phyloP scores from a whole-genome alignment of 2,329 filamentous ascomycete genomes.

The Pseudocercospora musae region DNA sequence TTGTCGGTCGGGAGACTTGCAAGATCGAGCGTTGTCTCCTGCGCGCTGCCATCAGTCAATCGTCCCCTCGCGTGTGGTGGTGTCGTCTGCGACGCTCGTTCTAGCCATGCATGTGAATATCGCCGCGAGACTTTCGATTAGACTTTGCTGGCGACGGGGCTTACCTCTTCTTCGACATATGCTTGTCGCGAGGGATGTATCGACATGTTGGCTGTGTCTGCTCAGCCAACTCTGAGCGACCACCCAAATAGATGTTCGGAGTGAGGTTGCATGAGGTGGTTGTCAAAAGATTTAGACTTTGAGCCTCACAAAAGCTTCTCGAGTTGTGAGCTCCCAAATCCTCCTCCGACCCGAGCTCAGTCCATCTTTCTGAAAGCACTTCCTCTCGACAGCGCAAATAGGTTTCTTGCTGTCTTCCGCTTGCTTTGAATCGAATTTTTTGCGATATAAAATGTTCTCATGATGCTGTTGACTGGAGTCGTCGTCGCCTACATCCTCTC shows the following conservation, averaged over 20 bases:
- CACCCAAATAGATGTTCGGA: neutral
- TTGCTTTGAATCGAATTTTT: neutral
- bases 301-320: neutral
- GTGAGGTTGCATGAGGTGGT: neutral
- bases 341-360: neutral
- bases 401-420: neutral
- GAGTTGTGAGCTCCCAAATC: neutral
- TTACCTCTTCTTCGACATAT: conserved; percentile 86
- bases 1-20: conserved; percentile 68
- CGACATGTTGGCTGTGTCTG: conserved; percentile 13
- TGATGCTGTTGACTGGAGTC: conserved; percentile 21
- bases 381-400: neutral
- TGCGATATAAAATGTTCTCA: neutral
- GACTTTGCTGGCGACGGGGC: conserved; percentile 26
- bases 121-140: conserved; percentile 7
- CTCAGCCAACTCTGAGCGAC: neutral
- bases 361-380: neutral
- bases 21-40: conserved; percentile 60
- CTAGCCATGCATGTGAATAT: conserved; percentile 36
- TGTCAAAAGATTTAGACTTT: neutral
- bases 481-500: conserved; percentile 21
- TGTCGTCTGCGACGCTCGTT: conserved; percentile 15
- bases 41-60: conserved; percentile 27
- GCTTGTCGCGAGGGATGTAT: conserved; percentile 82
- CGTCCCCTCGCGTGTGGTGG: conserved; percentile 7